Evolutionary conservation across 169 alveolate genomes (phyloP), one percentile per base, ranked within the genome.

Genomic region (Sarcocystis neurona): DNA sequence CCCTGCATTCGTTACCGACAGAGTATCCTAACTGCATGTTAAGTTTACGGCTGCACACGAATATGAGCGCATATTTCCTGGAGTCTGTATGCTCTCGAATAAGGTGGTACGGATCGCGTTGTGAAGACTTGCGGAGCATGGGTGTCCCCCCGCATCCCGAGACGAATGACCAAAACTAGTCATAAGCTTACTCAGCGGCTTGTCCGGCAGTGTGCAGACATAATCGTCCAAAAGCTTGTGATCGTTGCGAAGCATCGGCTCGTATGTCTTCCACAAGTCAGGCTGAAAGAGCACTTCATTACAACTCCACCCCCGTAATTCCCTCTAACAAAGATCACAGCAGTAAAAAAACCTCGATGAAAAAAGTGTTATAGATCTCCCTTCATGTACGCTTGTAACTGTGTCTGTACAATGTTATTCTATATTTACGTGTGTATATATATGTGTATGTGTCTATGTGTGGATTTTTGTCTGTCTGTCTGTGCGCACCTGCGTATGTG

Each of bases 211-310:
- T 23, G 84, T 79, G 34, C n/a, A 47, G n/a, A 41, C 15, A 32
- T 88, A 88, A 8, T 50, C 84, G 46, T 88, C 92, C 58, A 88
- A 34, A 72, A 88, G 41, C 43, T 23, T 39, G 78, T 74, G 86
- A 48, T 88, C 92, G 27, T 84, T 84, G 48, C 92, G 79, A 41
- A 88, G 68, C 34, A 88, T 68, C 27, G 68, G 79, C 58, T 77
- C 92, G 79, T 88, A 88, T 20, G 77, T 79, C 0, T 44, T 37
- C 92, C 92, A 88, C 78, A 88, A 46, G 27, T 88, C 92, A 27
- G 74, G 43, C 48, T 79, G 92, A 58, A 88, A 88, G 12, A 88
- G 85, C 8, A 79, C 46, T 27, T 79, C 89, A 37, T 88, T 88
- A 63, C 88, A 72, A 37, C 66, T 78, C 92, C 92, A 88, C 30